Conservation (phyloP, 345 rosid species). For the Gossypioides kirkii region DNA sequence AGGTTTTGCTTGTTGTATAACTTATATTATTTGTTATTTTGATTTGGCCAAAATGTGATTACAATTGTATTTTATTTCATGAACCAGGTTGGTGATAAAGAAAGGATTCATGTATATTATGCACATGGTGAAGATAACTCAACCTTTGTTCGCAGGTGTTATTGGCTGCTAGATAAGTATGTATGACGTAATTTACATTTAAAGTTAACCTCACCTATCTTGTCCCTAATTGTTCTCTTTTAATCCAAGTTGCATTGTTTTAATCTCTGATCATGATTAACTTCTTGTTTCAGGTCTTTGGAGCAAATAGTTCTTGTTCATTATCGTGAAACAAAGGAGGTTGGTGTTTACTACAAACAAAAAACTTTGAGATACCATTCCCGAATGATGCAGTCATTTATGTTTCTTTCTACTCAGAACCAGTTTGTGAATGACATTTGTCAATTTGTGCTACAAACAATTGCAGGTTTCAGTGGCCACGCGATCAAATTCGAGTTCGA, state of each 20-base stretch:
- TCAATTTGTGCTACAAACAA: conserved; percentile 26
- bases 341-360: conserved; percentile 28
- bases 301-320: conserved; percentile 97
- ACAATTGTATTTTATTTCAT: conserved; percentile 7
- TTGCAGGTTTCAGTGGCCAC: conserved; percentile 69
- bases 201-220: conserved; percentile 3
- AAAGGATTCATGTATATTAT: conserved; percentile 96
- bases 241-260: not conserved
- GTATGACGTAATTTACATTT: conserved; percentile 21
- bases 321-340: conserved; percentile 97
- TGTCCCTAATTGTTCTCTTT: conserved; percentile 2
- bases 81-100: conserved; percentile 79
- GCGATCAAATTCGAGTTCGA: conserved; percentile 77
- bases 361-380: not conserved
- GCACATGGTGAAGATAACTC: conserved; percentile 93
- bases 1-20: conserved; percentile 20
- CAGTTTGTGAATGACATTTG: not conserved
- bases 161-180: conserved; percentile 98
- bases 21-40: not conserved
- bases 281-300: conserved; percentile 48
- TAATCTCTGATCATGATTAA: conserved; percentile 7
- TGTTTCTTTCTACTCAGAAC: not conserved
- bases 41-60: conserved; percentile 1
- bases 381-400: not conserved
- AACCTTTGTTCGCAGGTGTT: conserved; percentile 96